phyloP scores from a whole-genome alignment of 345 rosid genomes.

The Angophora floribunda region DNA sequence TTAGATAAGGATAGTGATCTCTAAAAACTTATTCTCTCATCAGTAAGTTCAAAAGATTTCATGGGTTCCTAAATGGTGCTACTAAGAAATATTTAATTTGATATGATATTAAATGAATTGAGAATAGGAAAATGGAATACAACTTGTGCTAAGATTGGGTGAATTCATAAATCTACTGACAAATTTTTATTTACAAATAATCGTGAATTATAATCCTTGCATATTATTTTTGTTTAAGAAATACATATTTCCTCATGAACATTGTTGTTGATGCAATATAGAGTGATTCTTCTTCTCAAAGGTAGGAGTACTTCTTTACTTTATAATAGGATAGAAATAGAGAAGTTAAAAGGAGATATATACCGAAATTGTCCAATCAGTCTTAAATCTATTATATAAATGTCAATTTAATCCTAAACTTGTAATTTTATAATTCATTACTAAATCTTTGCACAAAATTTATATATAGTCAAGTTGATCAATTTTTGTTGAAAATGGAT shows the following conservation, averaged over 20 bases:
- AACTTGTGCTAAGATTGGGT: neutral
- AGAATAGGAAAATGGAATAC: neutral
- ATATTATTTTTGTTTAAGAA: neutral
- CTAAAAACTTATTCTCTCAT: neutral
- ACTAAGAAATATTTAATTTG: neutral
- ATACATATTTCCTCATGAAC: neutral
- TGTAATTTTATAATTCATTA: too few species aligned
- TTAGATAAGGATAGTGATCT: neutral
- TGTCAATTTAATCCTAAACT: neutral
- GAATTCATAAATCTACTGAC: neutral
- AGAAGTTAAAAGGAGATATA: neutral
- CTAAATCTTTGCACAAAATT: neutral
- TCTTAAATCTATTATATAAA: neutral
- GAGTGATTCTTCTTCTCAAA: neutral
- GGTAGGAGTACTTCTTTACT: neutral
- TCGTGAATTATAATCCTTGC: neutral
- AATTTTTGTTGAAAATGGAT: accelerated
- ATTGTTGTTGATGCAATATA: neutral
- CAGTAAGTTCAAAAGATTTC: neutral
- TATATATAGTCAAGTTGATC: accelerated
- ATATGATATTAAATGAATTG: neutral
- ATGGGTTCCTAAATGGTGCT: neutral
- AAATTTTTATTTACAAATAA: neutral
- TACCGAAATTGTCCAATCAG: neutral
- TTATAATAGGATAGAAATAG: neutral